phyloP scores from a whole-genome alignment of 805 yeast genomes.

The Pichia kluyveri region DNA sequence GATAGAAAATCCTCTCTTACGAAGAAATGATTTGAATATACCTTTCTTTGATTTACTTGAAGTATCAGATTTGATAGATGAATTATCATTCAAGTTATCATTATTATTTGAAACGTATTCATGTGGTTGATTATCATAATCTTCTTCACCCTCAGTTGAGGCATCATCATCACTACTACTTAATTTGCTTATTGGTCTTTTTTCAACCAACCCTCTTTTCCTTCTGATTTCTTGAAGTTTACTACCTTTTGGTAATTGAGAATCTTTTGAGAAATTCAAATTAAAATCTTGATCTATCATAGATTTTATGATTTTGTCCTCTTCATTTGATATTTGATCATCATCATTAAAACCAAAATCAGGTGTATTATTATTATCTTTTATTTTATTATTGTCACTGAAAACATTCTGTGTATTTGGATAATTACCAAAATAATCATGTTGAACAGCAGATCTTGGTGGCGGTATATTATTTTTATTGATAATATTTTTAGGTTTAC shows the following conservation, averaged over 20 bases:
- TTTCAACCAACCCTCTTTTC: not conserved
- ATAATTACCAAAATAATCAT: not conserved
- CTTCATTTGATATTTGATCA: not conserved
- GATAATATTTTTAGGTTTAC: no score
- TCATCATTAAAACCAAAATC: not conserved
- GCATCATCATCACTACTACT: conserved; percentile 18
- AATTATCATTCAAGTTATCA: not conserved
- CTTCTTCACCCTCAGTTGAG: conserved; percentile 14
- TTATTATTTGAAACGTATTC: not conserved
- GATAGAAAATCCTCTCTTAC: conserved; percentile 7
- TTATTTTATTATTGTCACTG: not conserved
- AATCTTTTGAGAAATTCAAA: conserved; percentile 20
- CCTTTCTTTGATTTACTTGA: not conserved
- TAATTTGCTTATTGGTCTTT: conserved; percentile 13
- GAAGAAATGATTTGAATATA: conserved; percentile 2
- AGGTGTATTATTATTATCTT: not conserved
- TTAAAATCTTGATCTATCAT: conserved; percentile 27
- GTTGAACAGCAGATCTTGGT: not conserved
- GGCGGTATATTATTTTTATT: not conserved
- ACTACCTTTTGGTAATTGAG: conserved; percentile 4
- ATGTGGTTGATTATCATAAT: not conserved
- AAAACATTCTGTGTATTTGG: not conserved
- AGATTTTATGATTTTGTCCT: conserved; percentile 1
- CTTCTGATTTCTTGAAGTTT: conserved; percentile 3
- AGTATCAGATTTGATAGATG: not conserved